Evolutionary conservation across 108 stramenopile species (phyloP).

Genomic region (Pseudonitzschia multiseries): DNA sequence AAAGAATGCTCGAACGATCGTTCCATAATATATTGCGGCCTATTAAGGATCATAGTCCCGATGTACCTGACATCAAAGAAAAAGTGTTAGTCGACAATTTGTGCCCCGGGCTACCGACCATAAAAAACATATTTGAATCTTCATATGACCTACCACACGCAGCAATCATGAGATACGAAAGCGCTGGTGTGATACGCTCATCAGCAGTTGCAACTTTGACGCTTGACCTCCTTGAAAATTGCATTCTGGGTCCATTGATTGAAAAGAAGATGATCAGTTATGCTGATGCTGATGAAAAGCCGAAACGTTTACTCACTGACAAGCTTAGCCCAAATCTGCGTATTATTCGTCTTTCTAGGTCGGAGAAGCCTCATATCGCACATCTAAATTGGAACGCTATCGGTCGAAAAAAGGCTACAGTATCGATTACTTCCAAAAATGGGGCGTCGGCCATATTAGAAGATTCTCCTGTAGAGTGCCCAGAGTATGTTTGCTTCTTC

Average conservation of each 20-base stretch:
- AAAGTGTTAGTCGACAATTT: conserved; percentile 34
- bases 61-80: conserved; percentile 1
- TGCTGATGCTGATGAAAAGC: neutral
- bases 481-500: conserved; percentile 65
- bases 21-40: neutral
- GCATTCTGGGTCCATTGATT: conserved; percentile 17
- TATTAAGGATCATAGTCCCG: neutral
- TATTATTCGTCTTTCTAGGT: conserved; percentile 30
- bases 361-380: conserved; percentile 29
- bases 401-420: neutral
- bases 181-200: conserved; percentile 39
- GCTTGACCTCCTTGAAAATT: conserved; percentile 48
- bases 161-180: conserved; percentile 39
- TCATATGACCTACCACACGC: conserved; percentile 66
- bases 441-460: conserved; percentile 11
- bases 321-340: conserved; percentile 4
- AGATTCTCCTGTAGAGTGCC: conserved; percentile 66
- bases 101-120: conserved; percentile 51
- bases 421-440: conserved; percentile 4
- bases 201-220: conserved; percentile 55
- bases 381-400: conserved; percentile 16
- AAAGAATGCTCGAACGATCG: conserved; percentile 50
- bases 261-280: conserved; percentile 9
- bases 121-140: conserved; percentile 43
- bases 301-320: neutral